Base-by-base conservation (phyloP, 2,329 filamentous ascomycete genomes). In the Alternaria sp. region DNA sequence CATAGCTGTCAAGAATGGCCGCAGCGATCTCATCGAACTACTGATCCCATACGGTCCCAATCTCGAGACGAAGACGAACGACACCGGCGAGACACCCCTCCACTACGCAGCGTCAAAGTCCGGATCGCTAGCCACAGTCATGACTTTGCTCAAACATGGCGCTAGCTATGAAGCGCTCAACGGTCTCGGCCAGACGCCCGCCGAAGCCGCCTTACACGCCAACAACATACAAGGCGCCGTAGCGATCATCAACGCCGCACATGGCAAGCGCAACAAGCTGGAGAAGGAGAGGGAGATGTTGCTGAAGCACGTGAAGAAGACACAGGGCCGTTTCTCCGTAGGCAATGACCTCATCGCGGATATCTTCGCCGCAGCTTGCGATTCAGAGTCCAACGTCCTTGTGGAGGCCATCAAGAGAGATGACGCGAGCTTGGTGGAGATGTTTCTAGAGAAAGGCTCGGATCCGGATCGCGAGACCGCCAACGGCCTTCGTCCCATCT, bases 231-330 rank as follows among this genome's bases (percentile, higher is more conserved):
- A 72, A 14, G 74, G 68, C 23, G 74, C 76, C 7, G 69, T 78
- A 15, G 71, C 73, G 2, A 78, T 79, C 47, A 72, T 79, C 53
- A 73, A 71, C 21, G 70, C 71, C 49, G 71, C 77, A 28, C 70
- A 72, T 41, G 70, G 67, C 11, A 74, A 70, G 25, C 65, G 71
- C 9, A 67, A 65, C 43, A 70, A 71, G 44, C 63, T 79, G 1
- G 53, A 37, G 1, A 78, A 78, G 60, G 77, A 78, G 66, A 78
- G 75, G 58, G 72, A 75, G 8, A 67, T 77, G 72, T 64, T 79
- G 0, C 55, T 78, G 33, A 69, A 73, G 45, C 71, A 77, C 61
- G 71, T 76, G 2, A 68, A 76, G 33, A 72, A 70, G n/a, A 66
- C 69, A 14, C 66, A 71, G 30, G 71, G 68, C 5, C 69, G 70